Conservation (phyloP, 2,329 filamentous ascomycete species). For the Ceratocystis cacaofunesta region DNA sequence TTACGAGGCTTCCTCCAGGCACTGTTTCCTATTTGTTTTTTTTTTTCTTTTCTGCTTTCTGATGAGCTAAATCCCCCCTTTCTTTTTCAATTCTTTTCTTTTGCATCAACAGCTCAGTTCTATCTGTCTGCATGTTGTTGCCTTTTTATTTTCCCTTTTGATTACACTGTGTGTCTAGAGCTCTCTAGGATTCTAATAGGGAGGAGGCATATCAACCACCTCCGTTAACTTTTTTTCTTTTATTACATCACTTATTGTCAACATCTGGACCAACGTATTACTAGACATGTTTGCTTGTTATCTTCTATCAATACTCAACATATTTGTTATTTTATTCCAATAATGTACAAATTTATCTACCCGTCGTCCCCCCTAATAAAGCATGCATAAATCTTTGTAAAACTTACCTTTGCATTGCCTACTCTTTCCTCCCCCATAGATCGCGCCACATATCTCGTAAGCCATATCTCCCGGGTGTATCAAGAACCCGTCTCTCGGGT, state of each 20-base stretch:
- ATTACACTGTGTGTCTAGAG: not conserved
- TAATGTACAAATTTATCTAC: too few species aligned
- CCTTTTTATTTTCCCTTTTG: too few species aligned
- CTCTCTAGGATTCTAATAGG: not conserved
- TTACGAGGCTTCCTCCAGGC: not conserved
- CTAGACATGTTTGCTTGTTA: not conserved
- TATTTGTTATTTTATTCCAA: too few species aligned
- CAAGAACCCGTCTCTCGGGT: constrained; percentile 35
- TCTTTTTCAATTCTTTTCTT: not conserved
- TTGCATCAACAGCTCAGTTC: not conserved
- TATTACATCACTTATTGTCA: not conserved
- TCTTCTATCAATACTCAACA: too few species aligned
- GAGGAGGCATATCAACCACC: not conserved
- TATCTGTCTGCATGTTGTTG: too few species aligned
- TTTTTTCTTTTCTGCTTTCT: not conserved
- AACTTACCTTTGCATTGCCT: not conserved
- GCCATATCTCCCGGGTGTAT: constrained; percentile 62
- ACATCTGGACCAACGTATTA: not conserved
- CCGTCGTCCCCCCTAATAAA: too few species aligned
- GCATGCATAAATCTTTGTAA: too few species aligned
- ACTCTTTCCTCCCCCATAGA: constrained; percentile 35
- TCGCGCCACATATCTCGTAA: constrained; percentile 84
- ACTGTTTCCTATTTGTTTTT: not conserved
- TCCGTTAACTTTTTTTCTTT: not conserved
- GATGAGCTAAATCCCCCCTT: constrained; percentile 16